These are phyloP conservation scores for Vitis hybrid DNA, from an alignment of 177 flowering plant genomes.

Conservation along the genomic window DNA sequence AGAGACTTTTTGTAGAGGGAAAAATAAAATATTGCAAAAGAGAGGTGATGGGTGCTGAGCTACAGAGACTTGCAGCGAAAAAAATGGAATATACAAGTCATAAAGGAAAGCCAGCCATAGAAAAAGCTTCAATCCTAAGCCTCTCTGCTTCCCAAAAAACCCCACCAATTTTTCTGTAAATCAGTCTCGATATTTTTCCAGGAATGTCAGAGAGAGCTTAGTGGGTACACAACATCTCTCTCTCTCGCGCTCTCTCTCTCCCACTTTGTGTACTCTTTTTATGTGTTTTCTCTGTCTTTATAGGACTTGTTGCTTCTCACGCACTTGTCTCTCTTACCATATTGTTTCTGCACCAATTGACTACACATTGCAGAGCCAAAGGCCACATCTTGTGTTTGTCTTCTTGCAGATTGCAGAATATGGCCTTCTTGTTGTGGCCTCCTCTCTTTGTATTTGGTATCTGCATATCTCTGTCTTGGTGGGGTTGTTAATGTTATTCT, in stretches of 20 bases:
- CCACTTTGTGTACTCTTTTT: slow-evolving; percentile 21
- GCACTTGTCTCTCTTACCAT: neutral
- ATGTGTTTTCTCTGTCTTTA: slow-evolving; percentile 14
- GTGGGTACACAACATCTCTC: slow-evolving; percentile 19
- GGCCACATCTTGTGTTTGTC: slow-evolving; percentile 45
- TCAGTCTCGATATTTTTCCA: slow-evolving; percentile 6
- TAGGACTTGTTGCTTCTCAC: neutral
- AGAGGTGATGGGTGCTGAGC: neutral
- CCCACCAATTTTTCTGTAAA: slow-evolving; percentile 3
- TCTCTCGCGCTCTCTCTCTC: slow-evolving; percentile 14
- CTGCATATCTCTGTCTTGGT: slow-evolving; percentile 15
- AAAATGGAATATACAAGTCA: slow-evolving; percentile 16
- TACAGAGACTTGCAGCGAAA: slow-evolving; percentile 17
- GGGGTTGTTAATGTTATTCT: slow-evolving; percentile 6
- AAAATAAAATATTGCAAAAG: neutral
- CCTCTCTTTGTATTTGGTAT: slow-evolving; percentile 9
- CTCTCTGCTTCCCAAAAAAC: slow-evolving; percentile 10
- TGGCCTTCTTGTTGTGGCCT: slow-evolving; percentile 10
- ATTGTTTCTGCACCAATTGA: slow-evolving; percentile 24
- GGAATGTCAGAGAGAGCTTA: slow-evolving; percentile 39
- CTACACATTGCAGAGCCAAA: slow-evolving; percentile 24
- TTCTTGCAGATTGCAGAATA: slow-evolving; percentile 37
- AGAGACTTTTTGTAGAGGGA: neutral
- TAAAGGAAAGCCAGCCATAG: slow-evolving; percentile 9
- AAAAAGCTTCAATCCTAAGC: slow-evolving; percentile 27